Evolutionary conservation across 805 yeast species (phyloP).

Genomic region (Grigorovia yakushimaensis): DNA sequence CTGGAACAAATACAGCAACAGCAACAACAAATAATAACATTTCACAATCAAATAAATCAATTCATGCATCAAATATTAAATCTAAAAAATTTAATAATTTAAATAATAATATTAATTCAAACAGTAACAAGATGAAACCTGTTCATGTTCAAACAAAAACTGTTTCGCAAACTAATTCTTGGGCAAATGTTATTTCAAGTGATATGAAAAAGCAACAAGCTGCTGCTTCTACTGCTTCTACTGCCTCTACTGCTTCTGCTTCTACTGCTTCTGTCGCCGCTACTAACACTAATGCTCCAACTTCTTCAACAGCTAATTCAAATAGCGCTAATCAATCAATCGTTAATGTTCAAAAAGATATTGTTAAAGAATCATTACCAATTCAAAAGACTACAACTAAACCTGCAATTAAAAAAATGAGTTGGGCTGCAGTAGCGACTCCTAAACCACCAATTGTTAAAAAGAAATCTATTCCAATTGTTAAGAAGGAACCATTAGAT

Average conservation of each 20-base stretch:
- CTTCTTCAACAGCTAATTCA: neutral
- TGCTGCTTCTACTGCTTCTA: conserved; percentile 8
- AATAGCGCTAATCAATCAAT: neutral
- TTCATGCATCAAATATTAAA: neutral
- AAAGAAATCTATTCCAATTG: conserved; percentile 2
- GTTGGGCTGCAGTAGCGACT: conserved; percentile 66
- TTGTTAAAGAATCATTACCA: neutral
- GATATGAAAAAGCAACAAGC: conserved; percentile 8
- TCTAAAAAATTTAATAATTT: neutral
- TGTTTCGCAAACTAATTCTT: conserved; percentile 24
- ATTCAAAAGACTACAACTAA: neutral
- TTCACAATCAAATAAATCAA: neutral
- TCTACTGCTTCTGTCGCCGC: conserved; percentile 4
- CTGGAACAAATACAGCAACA: conserved; percentile 6
- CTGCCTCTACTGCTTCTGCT: conserved; percentile 1
- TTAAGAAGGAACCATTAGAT: conserved; percentile 16
- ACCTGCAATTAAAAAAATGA: conserved; percentile 29
- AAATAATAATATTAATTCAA: conserved; percentile 10
- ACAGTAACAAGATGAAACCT: conserved; percentile 11
- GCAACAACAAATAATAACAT: conserved; percentile 5
- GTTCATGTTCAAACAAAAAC: conserved; percentile 22
- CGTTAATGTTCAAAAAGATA: neutral
- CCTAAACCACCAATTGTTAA: conserved; percentile 35
- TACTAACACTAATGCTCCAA: conserved; percentile 6
- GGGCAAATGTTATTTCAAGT: conserved; percentile 30